Evolutionary conservation across 2,329 filamentous ascomycete genomes (phyloP).

Genomic region (Cladophialophora carrionii): DNA sequence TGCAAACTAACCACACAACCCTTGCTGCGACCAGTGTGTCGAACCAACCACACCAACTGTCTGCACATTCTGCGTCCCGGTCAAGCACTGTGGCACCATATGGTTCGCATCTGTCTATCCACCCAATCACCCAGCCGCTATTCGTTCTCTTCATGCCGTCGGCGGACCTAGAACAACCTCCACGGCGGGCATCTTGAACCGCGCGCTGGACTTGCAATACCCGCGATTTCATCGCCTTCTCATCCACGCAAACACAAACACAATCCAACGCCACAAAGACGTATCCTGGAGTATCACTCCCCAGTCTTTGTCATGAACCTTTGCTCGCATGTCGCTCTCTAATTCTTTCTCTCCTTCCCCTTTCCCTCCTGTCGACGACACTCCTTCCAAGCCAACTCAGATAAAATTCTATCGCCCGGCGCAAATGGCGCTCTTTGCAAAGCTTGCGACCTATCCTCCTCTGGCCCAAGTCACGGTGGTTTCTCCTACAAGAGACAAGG

Average conservation of each 20-base stretch:
- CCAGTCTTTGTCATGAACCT: constrained; percentile 1
- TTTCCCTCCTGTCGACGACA: constrained; percentile 14
- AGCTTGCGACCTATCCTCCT: constrained; percentile 68
- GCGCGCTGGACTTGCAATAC: background rate
- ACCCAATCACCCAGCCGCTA: constrained; percentile 1
- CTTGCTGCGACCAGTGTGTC: background rate
- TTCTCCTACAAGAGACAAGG: constrained; percentile 46
- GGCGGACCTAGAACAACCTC: constrained; percentile 12
- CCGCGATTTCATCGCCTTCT: constrained; percentile 5
- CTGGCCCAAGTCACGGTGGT: constrained; percentile 73
- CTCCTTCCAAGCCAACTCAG: constrained; percentile 39
- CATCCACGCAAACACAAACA: constrained; percentile 10
- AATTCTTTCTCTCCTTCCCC: constrained; percentile 24
- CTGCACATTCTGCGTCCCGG: background rate
- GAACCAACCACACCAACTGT: constrained; percentile 14
- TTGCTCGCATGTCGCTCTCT: constrained; percentile 30
- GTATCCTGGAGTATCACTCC: constrained; percentile 13
- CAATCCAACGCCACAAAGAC: constrained; percentile 9
- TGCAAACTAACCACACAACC: background rate
- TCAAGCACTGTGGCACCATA: constrained; percentile 22
- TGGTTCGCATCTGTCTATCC: constrained; percentile 7
- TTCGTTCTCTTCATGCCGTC: constrained; percentile 3
- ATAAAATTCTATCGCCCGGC: constrained; percentile 44
- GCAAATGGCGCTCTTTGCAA: constrained; percentile 57
- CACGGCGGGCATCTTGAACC: constrained; percentile 2